These are phyloP conservation scores for Aspergillus sclerotiicarbonarius DNA, from an alignment of 495 filamentous ascomycete species.

Conservation along the genomic window DNA sequence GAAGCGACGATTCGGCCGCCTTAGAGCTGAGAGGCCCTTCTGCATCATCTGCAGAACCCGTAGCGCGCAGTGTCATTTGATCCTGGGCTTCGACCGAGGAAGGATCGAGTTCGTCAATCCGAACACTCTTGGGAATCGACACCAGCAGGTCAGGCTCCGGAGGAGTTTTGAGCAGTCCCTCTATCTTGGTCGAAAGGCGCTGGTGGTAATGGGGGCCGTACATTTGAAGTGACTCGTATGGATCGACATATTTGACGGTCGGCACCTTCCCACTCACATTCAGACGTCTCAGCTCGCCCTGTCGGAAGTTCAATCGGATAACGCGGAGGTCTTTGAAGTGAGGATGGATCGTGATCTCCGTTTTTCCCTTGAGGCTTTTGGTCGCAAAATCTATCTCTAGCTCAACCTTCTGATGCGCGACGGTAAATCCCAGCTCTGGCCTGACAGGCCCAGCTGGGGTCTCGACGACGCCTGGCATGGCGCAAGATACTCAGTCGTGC, in stretches of 20 bases:
- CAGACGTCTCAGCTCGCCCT: slow-evolving; percentile 70
- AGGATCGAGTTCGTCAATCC: slow-evolving; percentile 62
- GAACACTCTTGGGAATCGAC: slow-evolving; percentile 61
- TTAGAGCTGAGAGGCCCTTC: slow-evolving; percentile 37
- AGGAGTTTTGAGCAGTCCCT: slow-evolving; percentile 57
- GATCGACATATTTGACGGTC: slow-evolving; percentile 64
- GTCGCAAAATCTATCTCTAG: slow-evolving; percentile 82
- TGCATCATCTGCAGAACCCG: slow-evolving; percentile 34
- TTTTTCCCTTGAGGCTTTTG: slow-evolving; percentile 72
- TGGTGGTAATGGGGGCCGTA: slow-evolving; percentile 79
- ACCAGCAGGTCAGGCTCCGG: slow-evolving; percentile 61
- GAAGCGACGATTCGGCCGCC: slow-evolving; percentile 37
- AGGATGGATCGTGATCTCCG: slow-evolving; percentile 75
- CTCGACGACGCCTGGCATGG: slow-evolving; percentile 50
- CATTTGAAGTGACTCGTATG: slow-evolving; percentile 65
- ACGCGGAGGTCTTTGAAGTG: slow-evolving; percentile 60
- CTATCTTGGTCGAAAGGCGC: slow-evolving; percentile 64
- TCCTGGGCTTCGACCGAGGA: slow-evolving; percentile 52
- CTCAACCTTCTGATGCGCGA: slow-evolving; percentile 81
- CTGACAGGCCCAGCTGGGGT: slow-evolving; percentile 31
- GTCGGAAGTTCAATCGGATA: slow-evolving; percentile 82
- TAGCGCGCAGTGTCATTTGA: slow-evolving; percentile 40
- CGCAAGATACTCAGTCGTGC: slow-evolving; percentile 38
- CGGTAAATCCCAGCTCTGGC: slow-evolving; percentile 52
- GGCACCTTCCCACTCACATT: slow-evolving; percentile 66